These are phyloP conservation scores for Plasmodium ovale DNA, from an alignment of 169 alveolate genomes.

Conservation along the genomic window DNA sequence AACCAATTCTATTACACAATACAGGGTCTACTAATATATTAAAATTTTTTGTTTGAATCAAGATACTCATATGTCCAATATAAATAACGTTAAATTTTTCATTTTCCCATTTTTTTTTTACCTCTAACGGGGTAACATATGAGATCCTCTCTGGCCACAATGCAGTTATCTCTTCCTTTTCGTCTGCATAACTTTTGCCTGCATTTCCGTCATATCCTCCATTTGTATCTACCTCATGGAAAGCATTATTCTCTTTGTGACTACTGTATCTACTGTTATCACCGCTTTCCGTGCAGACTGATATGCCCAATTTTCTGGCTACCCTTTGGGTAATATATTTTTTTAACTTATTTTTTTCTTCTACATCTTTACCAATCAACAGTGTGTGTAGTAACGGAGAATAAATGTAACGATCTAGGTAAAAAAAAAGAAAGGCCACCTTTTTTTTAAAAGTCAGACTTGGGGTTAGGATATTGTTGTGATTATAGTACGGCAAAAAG, in stretches of 20 bases:
- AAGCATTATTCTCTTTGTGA: neutral
- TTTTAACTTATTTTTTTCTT: conserved; percentile 49
- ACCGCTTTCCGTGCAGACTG: neutral
- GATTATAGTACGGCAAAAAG: conserved; percentile 55
- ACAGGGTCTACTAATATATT: conserved; percentile 76
- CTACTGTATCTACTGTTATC: neutral
- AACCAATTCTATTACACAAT: conserved; percentile 54
- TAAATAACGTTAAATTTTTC: conserved; percentile 65
- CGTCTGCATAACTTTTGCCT: neutral
- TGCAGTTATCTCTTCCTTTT: conserved; percentile 35
- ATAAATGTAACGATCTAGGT: conserved; percentile 69
- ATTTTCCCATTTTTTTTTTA: conserved; percentile 26
- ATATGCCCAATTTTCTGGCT: neutral
- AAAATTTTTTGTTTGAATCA: conserved; percentile 39
- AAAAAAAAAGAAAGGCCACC: conserved; percentile 32
- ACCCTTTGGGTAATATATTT: neutral
- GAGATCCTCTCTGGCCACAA: conserved; percentile 67
- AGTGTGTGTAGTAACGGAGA: conserved; percentile 45
- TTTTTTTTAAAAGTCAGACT: conserved; percentile 49
- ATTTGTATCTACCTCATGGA: neutral
- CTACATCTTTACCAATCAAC: conserved; percentile 16
- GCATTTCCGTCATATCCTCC: neutral
- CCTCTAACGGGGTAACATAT: conserved; percentile 55
- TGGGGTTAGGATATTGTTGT: conserved; percentile 43
- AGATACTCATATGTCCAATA: conserved; percentile 75